A percentile compares a stretch with the other conserved stretches of the same genome.
Conservation (phyloP, 257 asterid species). For the Ehretia macrophylla region DNA sequence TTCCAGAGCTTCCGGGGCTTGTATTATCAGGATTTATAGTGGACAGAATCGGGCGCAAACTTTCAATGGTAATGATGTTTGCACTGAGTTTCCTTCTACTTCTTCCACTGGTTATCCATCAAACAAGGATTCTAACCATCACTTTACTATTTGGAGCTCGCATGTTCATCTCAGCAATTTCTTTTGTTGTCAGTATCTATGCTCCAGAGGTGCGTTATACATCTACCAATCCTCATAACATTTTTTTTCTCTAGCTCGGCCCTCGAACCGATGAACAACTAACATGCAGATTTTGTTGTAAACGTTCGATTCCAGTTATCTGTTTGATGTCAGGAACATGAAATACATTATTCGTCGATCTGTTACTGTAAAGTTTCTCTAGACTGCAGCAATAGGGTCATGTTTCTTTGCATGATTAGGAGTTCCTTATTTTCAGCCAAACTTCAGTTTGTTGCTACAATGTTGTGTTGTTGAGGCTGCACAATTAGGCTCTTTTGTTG, state of each 20-base stretch:
- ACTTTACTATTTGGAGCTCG: slow-evolving; percentile 54
- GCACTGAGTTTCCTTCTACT: slow-evolving; percentile 38
- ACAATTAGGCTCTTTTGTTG: no score
- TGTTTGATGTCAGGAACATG: no score
- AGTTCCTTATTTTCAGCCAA: no score
- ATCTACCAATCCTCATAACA: not conserved
- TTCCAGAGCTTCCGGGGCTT: slow-evolving; percentile 56
- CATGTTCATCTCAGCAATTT: slow-evolving; percentile 47
- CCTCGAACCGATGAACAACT: no score
- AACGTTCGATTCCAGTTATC: no score
- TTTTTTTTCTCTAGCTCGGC: not conserved
- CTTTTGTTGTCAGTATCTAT: slow-evolving; percentile 41
- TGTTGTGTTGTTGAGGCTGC: no score
- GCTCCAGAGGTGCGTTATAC: slow-evolving; percentile 65
- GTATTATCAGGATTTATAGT: slow-evolving; percentile 40
- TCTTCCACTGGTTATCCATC: slow-evolving; percentile 47
- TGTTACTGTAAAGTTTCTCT: no score
- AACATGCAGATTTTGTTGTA: no score
- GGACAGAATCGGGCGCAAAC: slow-evolving; percentile 56
- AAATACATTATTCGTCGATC: no score
- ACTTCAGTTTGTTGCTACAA: no score
- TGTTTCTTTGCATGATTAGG: no score
- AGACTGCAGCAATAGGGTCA: no score
- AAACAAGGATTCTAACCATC: slow-evolving; percentile 31
- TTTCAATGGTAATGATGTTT: slow-evolving; percentile 47